Conservation (phyloP, 495 filamentous ascomycete genomes). For the Penicillium coffeae region DNA sequence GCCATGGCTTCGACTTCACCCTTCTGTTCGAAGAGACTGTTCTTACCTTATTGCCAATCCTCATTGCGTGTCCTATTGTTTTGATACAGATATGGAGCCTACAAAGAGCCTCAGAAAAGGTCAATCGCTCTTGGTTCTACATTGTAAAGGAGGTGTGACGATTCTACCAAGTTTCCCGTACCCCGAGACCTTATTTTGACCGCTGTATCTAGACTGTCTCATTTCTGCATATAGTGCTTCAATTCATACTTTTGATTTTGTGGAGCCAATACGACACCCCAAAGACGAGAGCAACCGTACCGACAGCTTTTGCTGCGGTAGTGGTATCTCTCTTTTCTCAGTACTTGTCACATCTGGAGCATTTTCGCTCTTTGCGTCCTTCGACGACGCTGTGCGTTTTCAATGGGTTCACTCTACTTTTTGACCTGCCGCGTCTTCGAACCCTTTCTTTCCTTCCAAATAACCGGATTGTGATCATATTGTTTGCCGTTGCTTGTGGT, state of each 20-base stretch:
- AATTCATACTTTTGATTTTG: slow-evolving; percentile 10
- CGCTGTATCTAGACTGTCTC: slow-evolving; percentile 5
- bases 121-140: slow-evolving; percentile 24
- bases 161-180: background rate
- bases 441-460: slow-evolving; percentile 14
- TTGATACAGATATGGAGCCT: slow-evolving; percentile 10
- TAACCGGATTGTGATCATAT: slow-evolving; percentile 4
- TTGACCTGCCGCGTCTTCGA: slow-evolving; percentile 17
- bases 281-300: slow-evolving; percentile 16
- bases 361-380: slow-evolving; percentile 18
- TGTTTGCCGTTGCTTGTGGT: slow-evolving; percentile 18
- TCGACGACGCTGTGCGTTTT: slow-evolving; percentile 18
- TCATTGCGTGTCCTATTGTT: slow-evolving; percentile 2
- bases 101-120: slow-evolving; percentile 9
- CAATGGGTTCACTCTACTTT: slow-evolving; percentile 5
- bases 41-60: slow-evolving; percentile 12
- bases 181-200: background rate
- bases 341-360: slow-evolving; percentile 22
- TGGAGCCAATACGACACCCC: slow-evolving; percentile 11
- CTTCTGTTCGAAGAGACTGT: slow-evolving; percentile 21
- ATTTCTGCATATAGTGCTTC: slow-evolving; percentile 13
- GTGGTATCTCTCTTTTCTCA: slow-evolving; percentile 2
- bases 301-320: slow-evolving; percentile 9
- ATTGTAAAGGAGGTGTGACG: slow-evolving; percentile 13
- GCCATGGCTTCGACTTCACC: slow-evolving; percentile 20